Evolutionary conservation across 768 basidiomycete genomes (phyloP), one percentile per base, ranked within the genome.

Genomic region (Calocybe gangraenosa): DNA sequence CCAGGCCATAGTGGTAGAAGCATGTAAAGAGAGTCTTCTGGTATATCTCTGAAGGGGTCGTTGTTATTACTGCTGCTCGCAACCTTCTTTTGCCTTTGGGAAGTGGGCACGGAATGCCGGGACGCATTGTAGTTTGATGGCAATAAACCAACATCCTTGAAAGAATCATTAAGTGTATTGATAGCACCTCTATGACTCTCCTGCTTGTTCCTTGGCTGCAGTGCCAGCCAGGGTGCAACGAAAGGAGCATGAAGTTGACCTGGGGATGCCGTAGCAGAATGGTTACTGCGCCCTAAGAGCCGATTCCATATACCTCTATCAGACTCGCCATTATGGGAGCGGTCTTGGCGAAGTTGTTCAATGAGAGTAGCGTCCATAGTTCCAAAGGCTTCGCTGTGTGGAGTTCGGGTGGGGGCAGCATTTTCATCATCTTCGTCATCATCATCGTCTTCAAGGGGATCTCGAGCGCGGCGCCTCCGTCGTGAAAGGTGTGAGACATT

Each of bases 1-100:
- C 82, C 76, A 7, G 84, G 80, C 87, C 88, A 92, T n/a, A 92
- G 70, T 13, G 89, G 89, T 14, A 92, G 69, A 19, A 90, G 73
- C 89, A 92, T 91, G 60, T 84, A 88, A 41, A 90, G 67, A 18
- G 79, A 78, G 11, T 90, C 86, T 4, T 75, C 63, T 0, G 84
- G 83, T 30, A 91, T 71, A 25, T 78, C 68, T 25, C 76, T 71
- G 45, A 88, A 78, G 49, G 85, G 68, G 47, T 77, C 72, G 3
- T 62, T 37, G n/a, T 58, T 49, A 54, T 45, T 47, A 52, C 52
- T 40, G 21, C 56, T 44, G 39, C 51, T 55, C 45, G 63, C 59
- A 36, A 57, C 54, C 34, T 61, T 52, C 55, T 64, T 64, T 47
- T 60, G 58, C 47, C 62, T 67, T 41, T 59, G 55, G 3, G 59